phyloP scores from a whole-genome alignment of 2,329 filamentous ascomycete genomes.

The Metarhizium robertsii region DNA sequence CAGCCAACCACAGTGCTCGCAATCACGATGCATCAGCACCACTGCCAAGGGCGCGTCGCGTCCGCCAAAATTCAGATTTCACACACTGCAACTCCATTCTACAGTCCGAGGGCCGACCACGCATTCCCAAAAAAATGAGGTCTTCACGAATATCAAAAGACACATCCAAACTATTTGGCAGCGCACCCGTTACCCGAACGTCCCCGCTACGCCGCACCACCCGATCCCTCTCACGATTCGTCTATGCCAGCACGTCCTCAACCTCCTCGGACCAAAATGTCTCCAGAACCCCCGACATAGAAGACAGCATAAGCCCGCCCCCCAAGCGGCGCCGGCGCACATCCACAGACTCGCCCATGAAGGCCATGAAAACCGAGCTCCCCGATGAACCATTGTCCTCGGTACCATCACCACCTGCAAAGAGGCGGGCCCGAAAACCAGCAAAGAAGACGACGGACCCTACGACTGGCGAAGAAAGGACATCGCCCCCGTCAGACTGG shows the following conservation, averaged over 20 bases:
- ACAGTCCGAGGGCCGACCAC: background rate
- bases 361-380: conserved; percentile 30
- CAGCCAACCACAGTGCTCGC: background rate
- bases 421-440: conserved; percentile 32
- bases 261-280: conserved; percentile 12
- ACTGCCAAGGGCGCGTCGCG: background rate
- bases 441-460: conserved; percentile 33
- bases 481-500: conserved; percentile 69
- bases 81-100: background rate
- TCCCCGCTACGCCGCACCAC: conserved; percentile 36
- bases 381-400: conserved; percentile 17
- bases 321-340: conserved; percentile 20
- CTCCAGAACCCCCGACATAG: conserved; percentile 36
- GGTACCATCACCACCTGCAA: conserved; percentile 17
- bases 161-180: conserved; percentile 44
- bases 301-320: conserved; percentile 38
- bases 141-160: conserved; percentile 51
- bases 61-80: background rate
- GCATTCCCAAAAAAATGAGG: conserved; percentile 31
- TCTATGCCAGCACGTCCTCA: conserved; percentile 21
- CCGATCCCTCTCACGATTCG: conserved; percentile 39
- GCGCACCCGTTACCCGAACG: conserved; percentile 12
- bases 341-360: conserved; percentile 11
- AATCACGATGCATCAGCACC: background rate
- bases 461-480: conserved; percentile 27